Percentiles rank a stretch among this genome's conserved stretches.
phyloP scores from a whole-genome alignment of 257 asterid species.

The Fraxinus cuspidata region DNA sequence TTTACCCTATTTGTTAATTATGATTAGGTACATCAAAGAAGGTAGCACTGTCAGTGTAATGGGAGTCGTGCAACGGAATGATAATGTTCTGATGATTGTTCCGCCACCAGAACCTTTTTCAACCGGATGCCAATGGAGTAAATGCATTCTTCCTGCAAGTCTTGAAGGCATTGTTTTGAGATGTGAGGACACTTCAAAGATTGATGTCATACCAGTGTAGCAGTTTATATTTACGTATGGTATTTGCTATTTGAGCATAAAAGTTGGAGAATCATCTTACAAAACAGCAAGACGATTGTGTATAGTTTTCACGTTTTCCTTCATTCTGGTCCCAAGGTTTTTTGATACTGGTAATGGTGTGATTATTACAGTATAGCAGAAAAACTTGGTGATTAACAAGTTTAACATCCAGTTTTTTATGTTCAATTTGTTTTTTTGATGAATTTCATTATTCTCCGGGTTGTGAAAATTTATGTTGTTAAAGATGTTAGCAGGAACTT shows the following conservation, averaged over 20 bases:
- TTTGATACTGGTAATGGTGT: constrained; percentile 33
- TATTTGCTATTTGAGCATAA: constrained; percentile 6
- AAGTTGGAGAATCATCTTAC: constrained; percentile 10
- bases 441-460: constrained; percentile 31
- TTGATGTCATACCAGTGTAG: constrained; percentile 67
- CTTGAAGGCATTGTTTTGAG: constrained; percentile 67
- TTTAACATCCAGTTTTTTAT: constrained; percentile 9
- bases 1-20: not conserved
- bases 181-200: constrained; percentile 64
- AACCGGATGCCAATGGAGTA: constrained; percentile 69
- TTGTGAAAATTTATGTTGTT: constrained; percentile 35
- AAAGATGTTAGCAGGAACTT: constrained; percentile 27
- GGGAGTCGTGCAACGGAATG: constrained; percentile 77
- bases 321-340: constrained; percentile 30
- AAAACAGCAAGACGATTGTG: constrained; percentile 32
- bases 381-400: constrained; percentile 32
- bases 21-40: constrained; percentile 58
- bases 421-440: constrained; percentile 29
- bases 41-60: constrained; percentile 72
- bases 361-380: constrained; percentile 42
- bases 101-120: constrained; percentile 69
- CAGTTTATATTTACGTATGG: constrained; percentile 1
- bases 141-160: constrained; percentile 68
- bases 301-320: constrained; percentile 39
- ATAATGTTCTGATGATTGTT: constrained; percentile 63